phyloP scores from a whole-genome alignment of 345 rosid species.

The Gossypium mustelinum region DNA sequence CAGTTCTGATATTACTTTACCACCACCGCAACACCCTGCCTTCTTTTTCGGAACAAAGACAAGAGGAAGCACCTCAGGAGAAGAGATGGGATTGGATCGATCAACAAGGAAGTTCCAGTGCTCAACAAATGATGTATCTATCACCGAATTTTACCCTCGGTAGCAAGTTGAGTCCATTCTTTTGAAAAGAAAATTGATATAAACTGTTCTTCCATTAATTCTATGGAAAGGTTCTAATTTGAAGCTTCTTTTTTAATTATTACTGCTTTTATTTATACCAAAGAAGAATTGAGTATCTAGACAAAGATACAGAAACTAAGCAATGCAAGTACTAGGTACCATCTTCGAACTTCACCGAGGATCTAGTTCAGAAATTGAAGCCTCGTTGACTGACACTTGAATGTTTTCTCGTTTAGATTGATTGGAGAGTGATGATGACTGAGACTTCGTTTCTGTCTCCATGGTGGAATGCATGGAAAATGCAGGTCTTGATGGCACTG shows the following conservation, averaged over 20 bases:
- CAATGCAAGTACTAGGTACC: background rate
- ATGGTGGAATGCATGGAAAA: constrained; percentile 25
- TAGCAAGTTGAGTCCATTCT: background rate
- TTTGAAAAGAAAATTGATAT: background rate
- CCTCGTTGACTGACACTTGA: constrained; percentile 3
- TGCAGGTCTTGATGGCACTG: background rate
- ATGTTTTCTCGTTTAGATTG: background rate
- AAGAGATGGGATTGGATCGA: background rate
- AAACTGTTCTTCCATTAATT: background rate
- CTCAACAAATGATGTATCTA: background rate
- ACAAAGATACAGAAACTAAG: background rate
- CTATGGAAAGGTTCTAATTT: background rate
- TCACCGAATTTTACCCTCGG: background rate
- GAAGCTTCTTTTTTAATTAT: background rate
- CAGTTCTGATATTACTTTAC: background rate
- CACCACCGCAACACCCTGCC: background rate
- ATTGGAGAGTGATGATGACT: background rate
- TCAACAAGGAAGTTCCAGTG: background rate
- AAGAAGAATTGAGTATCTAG: background rate
- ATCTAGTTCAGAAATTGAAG: constrained; percentile 21
- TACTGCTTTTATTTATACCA: background rate
- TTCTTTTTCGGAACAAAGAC: background rate
- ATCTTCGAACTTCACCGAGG: constrained; percentile 13
- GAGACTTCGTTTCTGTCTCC: constrained; percentile 15
- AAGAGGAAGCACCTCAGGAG: background rate